These are phyloP conservation scores for Cicer pinnatifidum DNA, from an alignment of 306 rosid genomes.

Conservation along the genomic window DNA sequence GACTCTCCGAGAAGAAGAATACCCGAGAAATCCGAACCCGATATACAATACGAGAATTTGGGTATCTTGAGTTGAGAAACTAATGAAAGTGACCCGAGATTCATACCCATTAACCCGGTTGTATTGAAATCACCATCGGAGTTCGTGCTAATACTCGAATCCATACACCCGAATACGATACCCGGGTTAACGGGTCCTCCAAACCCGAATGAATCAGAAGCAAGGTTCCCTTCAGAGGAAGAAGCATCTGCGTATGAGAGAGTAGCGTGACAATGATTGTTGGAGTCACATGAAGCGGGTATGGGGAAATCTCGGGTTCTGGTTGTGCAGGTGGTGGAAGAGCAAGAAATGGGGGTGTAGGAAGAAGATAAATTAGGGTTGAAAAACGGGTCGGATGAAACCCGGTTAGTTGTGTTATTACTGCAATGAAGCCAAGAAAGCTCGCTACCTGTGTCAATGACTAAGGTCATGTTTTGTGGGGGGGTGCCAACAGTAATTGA, in stretches of 20 bases:
- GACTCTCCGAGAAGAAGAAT: constrained; percentile 66
- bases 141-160: constrained; percentile 56
- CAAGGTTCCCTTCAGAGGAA: constrained; percentile 82
- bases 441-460: constrained; percentile 87
- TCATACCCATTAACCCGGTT: constrained; percentile 90
- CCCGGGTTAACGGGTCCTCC: constrained; percentile 51
- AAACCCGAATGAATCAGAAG: constrained; percentile 67
- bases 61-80: constrained; percentile 68
- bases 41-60: constrained; percentile 87
- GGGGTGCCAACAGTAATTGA: constrained; percentile 76
- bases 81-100: constrained; percentile 77
- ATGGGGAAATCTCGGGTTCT: constrained; percentile 73
- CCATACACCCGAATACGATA: constrained; percentile 80
- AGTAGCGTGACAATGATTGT: constrained; percentile 81
- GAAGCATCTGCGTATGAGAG: constrained; percentile 82
- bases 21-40: constrained; percentile 73
- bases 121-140: constrained; percentile 56
- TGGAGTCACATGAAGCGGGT: constrained; percentile 86
- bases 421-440: constrained; percentile 91
- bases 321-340: constrained; percentile 71
- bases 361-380: constrained; percentile 63
- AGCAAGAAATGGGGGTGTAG: constrained; percentile 62
- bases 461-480: constrained; percentile 84
- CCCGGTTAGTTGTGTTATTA: constrained; percentile 37
- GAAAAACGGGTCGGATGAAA: constrained; percentile 30